Evolutionary conservation across 306 rosid species (phyloP).

Genomic region (Gynostemma pentaphyllum): DNA sequence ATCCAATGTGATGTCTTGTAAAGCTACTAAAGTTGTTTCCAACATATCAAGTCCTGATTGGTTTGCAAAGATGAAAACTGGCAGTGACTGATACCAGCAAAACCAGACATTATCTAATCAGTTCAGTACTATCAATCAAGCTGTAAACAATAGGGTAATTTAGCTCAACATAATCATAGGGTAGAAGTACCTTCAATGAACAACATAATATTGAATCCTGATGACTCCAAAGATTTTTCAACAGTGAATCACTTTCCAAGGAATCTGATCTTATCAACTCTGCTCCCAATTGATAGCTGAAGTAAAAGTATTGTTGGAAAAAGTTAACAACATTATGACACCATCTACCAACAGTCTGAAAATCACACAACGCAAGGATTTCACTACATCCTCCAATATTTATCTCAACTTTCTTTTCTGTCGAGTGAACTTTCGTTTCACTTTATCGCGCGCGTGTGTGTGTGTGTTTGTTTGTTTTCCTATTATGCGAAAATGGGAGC

Average conservation of each 20-base stretch:
- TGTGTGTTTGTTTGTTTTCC: no score
- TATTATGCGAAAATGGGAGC: no score
- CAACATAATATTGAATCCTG: slow-evolving; percentile 90
- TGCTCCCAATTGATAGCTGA: slow-evolving; percentile 57
- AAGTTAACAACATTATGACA: neutral
- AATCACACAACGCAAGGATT: neutral
- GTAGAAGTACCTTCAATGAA: slow-evolving; percentile 49
- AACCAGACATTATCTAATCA: neutral
- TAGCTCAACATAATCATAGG: neutral
- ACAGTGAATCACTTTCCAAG: slow-evolving; percentile 40
- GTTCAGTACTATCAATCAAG: neutral
- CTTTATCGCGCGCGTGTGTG: no score
- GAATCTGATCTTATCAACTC: slow-evolving; percentile 62
- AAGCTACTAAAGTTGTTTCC: slow-evolving; percentile 82
- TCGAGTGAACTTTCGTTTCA: neutral
- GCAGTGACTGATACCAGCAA: slow-evolving; percentile 42
- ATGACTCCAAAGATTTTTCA: slow-evolving; percentile 83
- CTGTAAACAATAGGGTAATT: neutral
- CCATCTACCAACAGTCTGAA: neutral
- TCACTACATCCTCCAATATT: neutral
- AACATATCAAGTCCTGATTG: slow-evolving; percentile 96
- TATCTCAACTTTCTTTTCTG: neutral
- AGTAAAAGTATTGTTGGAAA: neutral
- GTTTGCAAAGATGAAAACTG: slow-evolving; percentile 83
- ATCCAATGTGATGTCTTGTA: slow-evolving; percentile 90